Percentiles rank a stretch among this genome's conserved stretches.
These are phyloP conservation scores for Ganoderma meredithae DNA, from an alignment of 1,284 basidiomycete genomes.

Conservation along the genomic window DNA sequence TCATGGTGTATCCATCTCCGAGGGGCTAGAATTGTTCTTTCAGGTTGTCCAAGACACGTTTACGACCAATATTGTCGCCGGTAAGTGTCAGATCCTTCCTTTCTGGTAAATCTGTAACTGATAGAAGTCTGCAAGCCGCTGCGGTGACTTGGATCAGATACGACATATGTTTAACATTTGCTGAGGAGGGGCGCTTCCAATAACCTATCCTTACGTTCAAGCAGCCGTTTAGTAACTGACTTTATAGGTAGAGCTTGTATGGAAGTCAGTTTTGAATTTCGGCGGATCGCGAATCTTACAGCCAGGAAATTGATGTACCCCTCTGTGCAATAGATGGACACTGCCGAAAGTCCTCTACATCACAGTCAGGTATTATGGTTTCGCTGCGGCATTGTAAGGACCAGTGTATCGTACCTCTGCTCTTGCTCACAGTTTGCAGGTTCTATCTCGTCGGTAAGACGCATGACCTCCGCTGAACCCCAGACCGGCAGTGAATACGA, in stretches of 20 bases:
- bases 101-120: background rate
- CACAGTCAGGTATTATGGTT: constrained; percentile 3
- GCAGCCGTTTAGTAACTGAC: background rate
- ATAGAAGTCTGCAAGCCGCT: constrained; percentile 1
- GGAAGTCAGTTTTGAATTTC: constrained; percentile 7
- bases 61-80: constrained; percentile 15
- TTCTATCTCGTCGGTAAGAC: constrained; percentile 4
- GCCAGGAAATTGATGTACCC: background rate
- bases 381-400: constrained; percentile 1
- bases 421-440: background rate
- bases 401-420: background rate
- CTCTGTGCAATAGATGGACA: background rate
- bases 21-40: constrained; percentile 8
- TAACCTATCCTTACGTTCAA: background rate
- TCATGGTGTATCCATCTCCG: constrained; percentile 5
- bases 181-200: constrained; percentile 10
- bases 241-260: constrained; percentile 15
- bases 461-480: background rate
- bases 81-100: background rate
- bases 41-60: constrained; percentile 17
- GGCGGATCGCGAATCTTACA: background rate
- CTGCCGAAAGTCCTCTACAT: constrained; percentile 3
- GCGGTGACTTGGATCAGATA: constrained; percentile 20
- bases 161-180: constrained; percentile 18
- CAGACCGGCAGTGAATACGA: background rate